Evolutionary conservation across 306 rosid genomes (phyloP), one percentile per base, ranked within the genome.

Genomic region (Castanea crenata): DNA sequence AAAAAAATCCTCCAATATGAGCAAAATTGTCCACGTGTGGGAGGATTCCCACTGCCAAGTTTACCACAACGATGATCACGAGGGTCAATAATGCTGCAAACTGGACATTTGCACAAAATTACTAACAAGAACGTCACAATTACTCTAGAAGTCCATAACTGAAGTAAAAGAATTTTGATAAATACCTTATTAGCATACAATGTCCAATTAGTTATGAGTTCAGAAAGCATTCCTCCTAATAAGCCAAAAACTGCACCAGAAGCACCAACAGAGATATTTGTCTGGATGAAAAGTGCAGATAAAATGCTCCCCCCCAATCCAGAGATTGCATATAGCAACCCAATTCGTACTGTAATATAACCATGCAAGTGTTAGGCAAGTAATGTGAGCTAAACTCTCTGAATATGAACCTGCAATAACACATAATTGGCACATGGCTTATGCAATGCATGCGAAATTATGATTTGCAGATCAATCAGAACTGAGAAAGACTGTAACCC

Each of bases 21-120:
- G 99, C 99, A 79, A 95, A 95, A 81, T 95, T 95, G 86, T 95
- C 99, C 81, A 95, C 92, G 10, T 91, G 97, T 77, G 99, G 99
- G 65, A 94, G 97, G 77, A 92, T 91, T 74, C 99, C 99, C 74
- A 95, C 94, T 4, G 91, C 99, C 83, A 95, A 90, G 80, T 95
- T 95, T 84, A 92, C 38, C 21, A 69, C 96, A 70, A 95, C 83
- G 87, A 95, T 90, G 82, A 92, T 55, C 82, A 95, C 81, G 34
- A 95, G 97, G 34, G 94, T 89, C 76, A 89, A 19, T 73, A 95
- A 83, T 75, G 97, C 99, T 77, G 88, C 87, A 4, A 92, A 71
- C 99, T 95, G 89, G 84, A 86, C 55, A 81, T 31, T 68, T 54
- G 44, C 64, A 69, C 21, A 73, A 73, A 81, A 55, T 44, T 68